Evolutionary conservation across 495 filamentous ascomycete species (phyloP).

Genomic region (Endocarpon pusillum): DNA sequence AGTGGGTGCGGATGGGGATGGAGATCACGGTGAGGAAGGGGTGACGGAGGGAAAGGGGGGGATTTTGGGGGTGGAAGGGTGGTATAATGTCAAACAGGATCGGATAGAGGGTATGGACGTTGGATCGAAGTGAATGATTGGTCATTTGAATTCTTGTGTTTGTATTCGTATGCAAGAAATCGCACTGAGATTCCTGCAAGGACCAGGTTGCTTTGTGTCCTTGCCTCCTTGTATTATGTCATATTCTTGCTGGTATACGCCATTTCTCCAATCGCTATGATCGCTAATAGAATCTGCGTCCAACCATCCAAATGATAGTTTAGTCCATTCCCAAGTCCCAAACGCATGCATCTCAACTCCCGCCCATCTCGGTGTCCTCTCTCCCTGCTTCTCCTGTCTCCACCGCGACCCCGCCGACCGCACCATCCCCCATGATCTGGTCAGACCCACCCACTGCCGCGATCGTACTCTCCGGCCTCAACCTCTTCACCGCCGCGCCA

Average conservation of each 20-base stretch:
- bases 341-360: not conserved
- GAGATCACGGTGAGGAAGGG: slow-evolving; percentile 9
- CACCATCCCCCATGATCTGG: not conserved
- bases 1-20: too few species aligned
- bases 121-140: not conserved
- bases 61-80: slow-evolving; percentile 25
- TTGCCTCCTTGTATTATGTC: not conserved
- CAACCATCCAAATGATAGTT: not conserved
- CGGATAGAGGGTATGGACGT: not conserved
- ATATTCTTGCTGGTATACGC: not conserved
- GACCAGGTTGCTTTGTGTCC: not conserved
- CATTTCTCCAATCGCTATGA: not conserved
- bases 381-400: not conserved
- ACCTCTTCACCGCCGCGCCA: not conserved
- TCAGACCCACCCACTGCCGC: not conserved
- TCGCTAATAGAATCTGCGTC: not conserved
- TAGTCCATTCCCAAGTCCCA: not conserved
- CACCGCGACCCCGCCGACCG: not conserved
- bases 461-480: not conserved
- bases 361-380: not conserved
- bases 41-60: slow-evolving; percentile 16
- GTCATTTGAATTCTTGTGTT: not conserved
- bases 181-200: not conserved
- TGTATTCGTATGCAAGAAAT: not conserved
- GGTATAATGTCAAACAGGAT: slow-evolving; percentile 13